Evolutionary conservation across 2,329 filamentous ascomycete genomes (phyloP).

Genomic region (Aspergillus cejpii): DNA sequence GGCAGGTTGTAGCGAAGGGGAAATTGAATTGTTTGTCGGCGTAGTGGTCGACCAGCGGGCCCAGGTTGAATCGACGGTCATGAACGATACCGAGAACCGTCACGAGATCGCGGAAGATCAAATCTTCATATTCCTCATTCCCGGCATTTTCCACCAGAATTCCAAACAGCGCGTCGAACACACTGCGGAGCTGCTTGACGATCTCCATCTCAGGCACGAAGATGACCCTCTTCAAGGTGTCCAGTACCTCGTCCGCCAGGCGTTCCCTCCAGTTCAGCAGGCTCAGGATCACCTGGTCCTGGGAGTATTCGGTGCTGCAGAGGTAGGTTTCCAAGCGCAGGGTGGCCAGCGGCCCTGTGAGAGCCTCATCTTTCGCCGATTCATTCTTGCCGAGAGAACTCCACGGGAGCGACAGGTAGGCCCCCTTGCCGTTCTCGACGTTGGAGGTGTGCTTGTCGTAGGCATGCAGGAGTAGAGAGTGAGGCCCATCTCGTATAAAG

Average conservation of each 20-base stretch:
- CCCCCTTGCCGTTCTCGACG: conserved; percentile 65
- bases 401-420: conserved; percentile 82
- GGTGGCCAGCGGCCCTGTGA: conserved; percentile 73
- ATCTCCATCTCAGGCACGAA: conserved; percentile 98
- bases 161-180: conserved; percentile 85
- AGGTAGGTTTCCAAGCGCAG: conserved; percentile 75
- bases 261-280: conserved; percentile 81
- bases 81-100: conserved; percentile 88
- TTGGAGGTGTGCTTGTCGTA: conserved; percentile 85
- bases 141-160: conserved; percentile 87
- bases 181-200: conserved; percentile 83
- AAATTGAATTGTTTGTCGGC: conserved; percentile 85
- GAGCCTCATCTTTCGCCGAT: conserved; percentile 61
- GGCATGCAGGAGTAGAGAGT: conserved; percentile 75
- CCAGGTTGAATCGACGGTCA: conserved; percentile 86
- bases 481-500: conserved; percentile 78
- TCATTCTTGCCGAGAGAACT: conserved; percentile 60
- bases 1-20: conserved; percentile 80
- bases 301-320: conserved; percentile 90
- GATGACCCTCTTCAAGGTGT: conserved; percentile 71
- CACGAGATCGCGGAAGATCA: conserved; percentile 85
- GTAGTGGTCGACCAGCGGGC: conserved; percentile 85
- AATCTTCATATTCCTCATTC: conserved; percentile 84
- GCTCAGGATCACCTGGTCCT: conserved; percentile 78
- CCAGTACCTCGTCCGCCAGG: conserved; percentile 62